Conservation (phyloP, 305 asterid genomes). For the Salvia sclarea region DNA sequence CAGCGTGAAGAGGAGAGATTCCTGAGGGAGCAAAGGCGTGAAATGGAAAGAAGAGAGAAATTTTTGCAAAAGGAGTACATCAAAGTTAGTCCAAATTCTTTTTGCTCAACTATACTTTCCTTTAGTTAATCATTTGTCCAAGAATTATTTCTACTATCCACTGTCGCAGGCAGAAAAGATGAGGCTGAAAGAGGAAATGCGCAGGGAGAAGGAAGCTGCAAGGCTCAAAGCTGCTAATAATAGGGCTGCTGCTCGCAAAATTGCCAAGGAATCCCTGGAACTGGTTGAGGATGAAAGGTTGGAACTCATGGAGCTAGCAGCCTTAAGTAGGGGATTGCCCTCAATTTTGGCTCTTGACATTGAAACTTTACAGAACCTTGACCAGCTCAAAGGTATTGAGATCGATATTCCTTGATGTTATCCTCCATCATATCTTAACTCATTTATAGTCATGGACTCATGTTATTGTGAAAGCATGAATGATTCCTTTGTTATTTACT, state of each 20-base stretch:
- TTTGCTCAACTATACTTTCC: slow-evolving; percentile 15
- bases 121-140: background rate
- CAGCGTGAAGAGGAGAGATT: slow-evolving; percentile 82
- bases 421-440: background rate
- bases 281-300: slow-evolving; percentile 76
- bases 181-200: slow-evolving; percentile 84
- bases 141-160: slow-evolving; percentile 26
- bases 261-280: slow-evolving; percentile 82
- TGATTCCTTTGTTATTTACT: background rate
- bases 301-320: slow-evolving; percentile 94
- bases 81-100: slow-evolving; percentile 47
- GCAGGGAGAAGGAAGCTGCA: slow-evolving; percentile 84
- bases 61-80: slow-evolving; percentile 73
- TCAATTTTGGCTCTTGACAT: slow-evolving; percentile 67
- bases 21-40: slow-evolving; percentile 85
- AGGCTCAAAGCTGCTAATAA: slow-evolving; percentile 82
- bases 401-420: slow-evolving; percentile 11
- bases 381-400: slow-evolving; percentile 55
- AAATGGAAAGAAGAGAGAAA: slow-evolving; percentile 82
- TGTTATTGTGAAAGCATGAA: background rate
- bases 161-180: slow-evolving; percentile 73
- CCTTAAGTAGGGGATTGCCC: slow-evolving; percentile 60
- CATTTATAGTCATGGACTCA: background rate
- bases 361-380: slow-evolving; percentile 64
- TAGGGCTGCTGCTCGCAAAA: slow-evolving; percentile 82